Evolutionary conservation across 805 yeast genomes (phyloP).

Genomic region (Candida nitratophila): DNA sequence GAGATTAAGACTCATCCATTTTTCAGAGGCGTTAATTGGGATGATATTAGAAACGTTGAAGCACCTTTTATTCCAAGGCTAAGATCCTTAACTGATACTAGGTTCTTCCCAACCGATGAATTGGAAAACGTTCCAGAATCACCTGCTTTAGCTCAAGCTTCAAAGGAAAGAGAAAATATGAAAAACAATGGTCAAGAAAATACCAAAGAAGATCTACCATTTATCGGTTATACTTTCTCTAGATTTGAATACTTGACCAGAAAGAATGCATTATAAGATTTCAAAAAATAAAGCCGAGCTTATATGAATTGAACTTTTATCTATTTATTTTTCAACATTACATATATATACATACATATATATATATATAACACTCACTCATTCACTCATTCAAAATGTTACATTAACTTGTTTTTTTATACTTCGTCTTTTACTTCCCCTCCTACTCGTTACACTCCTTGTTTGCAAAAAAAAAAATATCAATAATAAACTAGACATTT

Average conservation of each 20-base stretch:
- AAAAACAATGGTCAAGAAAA: conserved; percentile 35
- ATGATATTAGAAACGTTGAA: conserved; percentile 74
- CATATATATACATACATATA: neutral
- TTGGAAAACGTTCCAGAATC: conserved; percentile 91
- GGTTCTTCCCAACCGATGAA: conserved; percentile 98
- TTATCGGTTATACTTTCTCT: conserved; percentile 94
- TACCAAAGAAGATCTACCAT: conserved; percentile 84
- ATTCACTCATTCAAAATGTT: too few species aligned
- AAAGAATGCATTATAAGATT: conserved; percentile 43
- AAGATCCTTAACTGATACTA: conserved; percentile 87
- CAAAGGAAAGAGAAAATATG: conserved; percentile 53
- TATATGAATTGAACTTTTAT: too few species aligned
- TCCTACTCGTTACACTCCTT: too few species aligned
- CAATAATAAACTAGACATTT: too few species aligned
- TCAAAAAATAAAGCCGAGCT: neutral
- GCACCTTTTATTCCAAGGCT: conserved; percentile 94
- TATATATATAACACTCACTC: neutral
- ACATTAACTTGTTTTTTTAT: too few species aligned
- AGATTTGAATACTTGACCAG: conserved; percentile 88
- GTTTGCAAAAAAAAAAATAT: too few species aligned
- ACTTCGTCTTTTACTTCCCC: too few species aligned
- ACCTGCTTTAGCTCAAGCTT: conserved; percentile 65
- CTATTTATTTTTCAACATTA: neutral
- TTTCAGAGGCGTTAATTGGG: conserved; percentile 95
- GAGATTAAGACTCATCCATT: conserved; percentile 89